Base-by-base conservation (phyloP, 192 early-diverging fungal species). In the Linderina pennispora region DNA sequence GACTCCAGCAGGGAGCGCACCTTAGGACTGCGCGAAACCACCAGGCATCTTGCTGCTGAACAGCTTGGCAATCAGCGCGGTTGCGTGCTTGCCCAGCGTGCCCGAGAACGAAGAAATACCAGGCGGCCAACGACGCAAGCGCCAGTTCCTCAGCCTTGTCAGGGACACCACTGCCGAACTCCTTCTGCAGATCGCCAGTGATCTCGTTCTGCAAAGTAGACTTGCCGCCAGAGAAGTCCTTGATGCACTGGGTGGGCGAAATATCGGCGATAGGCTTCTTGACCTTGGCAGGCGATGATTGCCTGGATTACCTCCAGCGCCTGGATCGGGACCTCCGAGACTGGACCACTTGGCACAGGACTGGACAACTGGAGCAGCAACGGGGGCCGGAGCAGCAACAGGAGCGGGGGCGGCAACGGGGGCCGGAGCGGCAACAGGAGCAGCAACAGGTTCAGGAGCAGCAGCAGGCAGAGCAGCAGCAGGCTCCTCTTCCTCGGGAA, bases 151-250 rank as follows among this genome's bases (percentile, higher is more conserved):
- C 94, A 41, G 90, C 82, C 60, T 91, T 87, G 53, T 97, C 91
- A 20, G 91, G 86, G 33, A 90, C 83, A 40, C 67, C 77, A 42
- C 76, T 78, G 50, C 78, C 76, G 61, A 97, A 94, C 65, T 97
- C 94, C 43, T 88, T 90, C 43, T 85, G 86, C 28, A 95, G 71
- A 62, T 97, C 94, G 67, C 94, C 94, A 31, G 95, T 77, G 38
- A 97, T 94, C 61, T 97, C 94, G 73, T 97, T 97, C 57, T 94
- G 94, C 43, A 97, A 77, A 23, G 94, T 97, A 3, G 89, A 92
- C 62, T 95, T 95, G 51, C 94, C 94, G 32, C 89, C 91, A 15
- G 92, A 88, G 31, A 97, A 82, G 40, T 95, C 92, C 69, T 88
- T 53, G 35, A 76, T 58, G 33, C 83, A 78, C 68, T 36, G 15